phyloP scores from a whole-genome alignment of 2,329 filamentous ascomycete species.

The Metarhizium robertsii region DNA sequence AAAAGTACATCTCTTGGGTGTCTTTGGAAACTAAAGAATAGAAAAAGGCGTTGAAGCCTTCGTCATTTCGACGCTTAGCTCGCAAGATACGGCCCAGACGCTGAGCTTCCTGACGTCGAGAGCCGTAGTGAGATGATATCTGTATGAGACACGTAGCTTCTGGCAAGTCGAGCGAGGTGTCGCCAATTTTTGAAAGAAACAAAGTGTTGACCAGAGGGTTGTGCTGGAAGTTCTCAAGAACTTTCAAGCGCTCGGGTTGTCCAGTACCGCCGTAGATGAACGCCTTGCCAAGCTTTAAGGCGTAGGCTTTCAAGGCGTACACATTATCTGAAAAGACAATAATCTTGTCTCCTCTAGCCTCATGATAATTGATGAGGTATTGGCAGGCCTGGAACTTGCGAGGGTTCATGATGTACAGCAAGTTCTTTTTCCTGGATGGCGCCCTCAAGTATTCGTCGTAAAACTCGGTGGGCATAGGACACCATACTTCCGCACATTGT shows the following conservation, averaged over 20 bases:
- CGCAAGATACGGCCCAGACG: conserved; percentile 85
- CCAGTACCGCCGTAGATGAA: conserved; percentile 87
- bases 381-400: conserved; percentile 95
- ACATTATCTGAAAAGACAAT: conserved; percentile 98
- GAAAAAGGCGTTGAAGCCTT: conserved; percentile 98
- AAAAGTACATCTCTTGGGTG: conserved; percentile 96
- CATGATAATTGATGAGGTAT: conserved; percentile 97
- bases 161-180: conserved; percentile 93
- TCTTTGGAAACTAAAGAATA: conserved; percentile 97
- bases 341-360: conserved; percentile 89
- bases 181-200: conserved; percentile 94
- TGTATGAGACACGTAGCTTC: conserved; percentile 96
- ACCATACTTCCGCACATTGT: conserved; percentile 98
- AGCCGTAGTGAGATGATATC: conserved; percentile 95
- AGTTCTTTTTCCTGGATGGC: conserved; percentile 37
- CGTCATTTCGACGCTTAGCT: conserved; percentile 91
- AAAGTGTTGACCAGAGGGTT: conserved; percentile 85
- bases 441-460: conserved; percentile 85
- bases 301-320: conserved; percentile 81
- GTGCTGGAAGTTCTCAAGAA: conserved; percentile 91
- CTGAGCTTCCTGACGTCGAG: conserved; percentile 91
- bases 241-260: conserved; percentile 74
- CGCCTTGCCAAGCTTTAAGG: conserved; percentile 72
- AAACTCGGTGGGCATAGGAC: conserved; percentile 97
- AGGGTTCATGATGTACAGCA: conserved; percentile 93